Conservation (phyloP, 768 basidiomycete genomes). For the Psilocybe sp. region DNA sequence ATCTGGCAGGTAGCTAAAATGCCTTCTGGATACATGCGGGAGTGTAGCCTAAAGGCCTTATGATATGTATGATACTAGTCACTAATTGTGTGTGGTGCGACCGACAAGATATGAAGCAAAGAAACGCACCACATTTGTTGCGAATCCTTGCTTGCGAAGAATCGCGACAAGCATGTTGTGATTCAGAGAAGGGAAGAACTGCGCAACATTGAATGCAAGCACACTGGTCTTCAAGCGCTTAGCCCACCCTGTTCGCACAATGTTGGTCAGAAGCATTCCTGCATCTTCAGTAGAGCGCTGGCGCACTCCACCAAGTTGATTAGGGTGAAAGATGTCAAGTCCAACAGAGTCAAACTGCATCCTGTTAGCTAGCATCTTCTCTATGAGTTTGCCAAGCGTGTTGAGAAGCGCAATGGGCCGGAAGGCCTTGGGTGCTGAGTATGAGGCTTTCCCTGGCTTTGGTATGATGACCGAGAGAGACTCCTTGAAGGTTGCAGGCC, state of each 20-base stretch:
- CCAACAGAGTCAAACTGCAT: constrained; percentile 2
- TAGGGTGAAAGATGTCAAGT: constrained; percentile 2
- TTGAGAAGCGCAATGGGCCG: constrained; percentile 11
- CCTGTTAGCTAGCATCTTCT: constrained; percentile 11
- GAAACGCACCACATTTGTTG: too few species aligned
- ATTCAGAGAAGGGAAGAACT: neutral
- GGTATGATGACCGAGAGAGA: constrained; percentile 12
- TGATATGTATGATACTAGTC: too few species aligned
- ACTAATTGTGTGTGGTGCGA: too few species aligned
- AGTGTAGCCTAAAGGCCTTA: too few species aligned
- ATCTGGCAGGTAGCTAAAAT: too few species aligned
- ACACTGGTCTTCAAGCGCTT: constrained; percentile 11
- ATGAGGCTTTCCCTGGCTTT: constrained; percentile 10
- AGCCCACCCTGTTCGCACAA: constrained; percentile 16
- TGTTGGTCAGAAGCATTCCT: constrained; percentile 15
- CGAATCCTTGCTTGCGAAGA: neutral
- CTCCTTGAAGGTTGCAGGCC: constrained; percentile 11
- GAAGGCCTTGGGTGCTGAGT: constrained; percentile 7
- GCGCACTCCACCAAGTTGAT: constrained; percentile 1
- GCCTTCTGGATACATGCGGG: too few species aligned
- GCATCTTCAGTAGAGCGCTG: constrained; percentile 19
- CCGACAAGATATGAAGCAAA: too few species aligned
- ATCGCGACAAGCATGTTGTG: neutral
- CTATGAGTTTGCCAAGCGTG: constrained; percentile 9
- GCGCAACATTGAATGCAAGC: neutral